A percentile compares a stretch with the other conserved stretches of the same genome.
Evolutionary conservation across 345 rosid species (phyloP).

Genomic region (Salix brachista): DNA sequence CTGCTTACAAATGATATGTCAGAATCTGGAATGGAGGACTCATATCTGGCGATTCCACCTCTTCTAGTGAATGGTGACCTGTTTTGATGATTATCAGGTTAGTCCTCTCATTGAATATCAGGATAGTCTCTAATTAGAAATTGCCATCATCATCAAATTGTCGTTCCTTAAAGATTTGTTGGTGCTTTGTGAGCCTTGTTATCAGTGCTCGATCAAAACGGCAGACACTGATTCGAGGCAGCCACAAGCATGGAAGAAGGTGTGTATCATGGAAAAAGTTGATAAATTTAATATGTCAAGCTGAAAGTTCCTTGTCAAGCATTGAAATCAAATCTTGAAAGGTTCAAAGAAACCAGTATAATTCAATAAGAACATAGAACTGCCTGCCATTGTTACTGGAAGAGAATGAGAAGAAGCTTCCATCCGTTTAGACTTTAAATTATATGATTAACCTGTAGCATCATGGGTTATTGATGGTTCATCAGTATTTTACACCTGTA

Average conservation of each 20-base stretch:
- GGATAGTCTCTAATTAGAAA: neutral
- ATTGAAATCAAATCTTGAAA: neutral
- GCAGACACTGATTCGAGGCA: neutral
- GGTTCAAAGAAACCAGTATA: neutral
- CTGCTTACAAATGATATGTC: conserved; percentile 79
- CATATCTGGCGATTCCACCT: conserved; percentile 28
- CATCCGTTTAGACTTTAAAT: neutral
- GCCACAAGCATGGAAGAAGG: neutral
- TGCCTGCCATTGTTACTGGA: neutral
- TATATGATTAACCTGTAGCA: neutral
- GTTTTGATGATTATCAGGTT: conserved; percentile 12
- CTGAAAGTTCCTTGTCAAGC: neutral
- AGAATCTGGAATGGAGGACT: conserved; percentile 40
- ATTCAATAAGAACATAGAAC: neutral
- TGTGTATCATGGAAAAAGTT: neutral
- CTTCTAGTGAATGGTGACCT: conserved; percentile 65
- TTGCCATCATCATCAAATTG: neutral
- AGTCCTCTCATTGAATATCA: neutral
- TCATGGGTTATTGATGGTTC: neutral
- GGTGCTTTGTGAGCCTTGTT: neutral
- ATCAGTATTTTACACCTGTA: neutral
- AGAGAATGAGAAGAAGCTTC: neutral
- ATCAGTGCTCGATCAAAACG: neutral
- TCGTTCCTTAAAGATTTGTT: neutral
- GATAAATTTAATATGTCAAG: neutral